Evolutionary conservation across 495 filamentous ascomycete species (phyloP).

Genomic region (Neurospora sp.): DNA sequence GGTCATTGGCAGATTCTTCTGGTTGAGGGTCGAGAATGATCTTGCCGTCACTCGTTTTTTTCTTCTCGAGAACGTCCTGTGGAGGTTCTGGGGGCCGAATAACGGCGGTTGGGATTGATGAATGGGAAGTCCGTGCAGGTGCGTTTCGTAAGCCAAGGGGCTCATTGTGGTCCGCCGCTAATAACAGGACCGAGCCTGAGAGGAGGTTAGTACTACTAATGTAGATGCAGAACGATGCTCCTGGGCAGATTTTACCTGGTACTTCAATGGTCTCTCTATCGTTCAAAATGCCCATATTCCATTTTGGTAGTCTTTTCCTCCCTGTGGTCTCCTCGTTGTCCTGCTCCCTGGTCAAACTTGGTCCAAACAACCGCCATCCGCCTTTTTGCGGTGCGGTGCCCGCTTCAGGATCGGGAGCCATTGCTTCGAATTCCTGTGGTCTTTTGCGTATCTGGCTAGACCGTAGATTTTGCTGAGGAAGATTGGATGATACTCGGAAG

Average conservation of each 20-base stretch:
- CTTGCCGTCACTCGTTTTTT: slow-evolving; percentile 70
- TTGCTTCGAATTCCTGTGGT: background rate
- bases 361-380: slow-evolving; percentile 12
- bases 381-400: background rate
- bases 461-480: background rate
- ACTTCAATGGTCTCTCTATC: slow-evolving; percentile 81
- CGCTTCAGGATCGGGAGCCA: background rate
- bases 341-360: slow-evolving; percentile 1
- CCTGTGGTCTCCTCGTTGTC: background rate
- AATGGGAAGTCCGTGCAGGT: slow-evolving; percentile 64
- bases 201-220: background rate
- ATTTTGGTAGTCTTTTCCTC: slow-evolving; percentile 30
- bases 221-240: background rate
- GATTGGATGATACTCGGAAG: background rate
- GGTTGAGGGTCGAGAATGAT: slow-evolving; percentile 91
- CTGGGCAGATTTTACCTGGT: slow-evolving; percentile 51
- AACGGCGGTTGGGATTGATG: slow-evolving; percentile 57
- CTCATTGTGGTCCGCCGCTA: slow-evolving; percentile 67
- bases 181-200: slow-evolving; percentile 71
- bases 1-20: slow-evolving; percentile 83
- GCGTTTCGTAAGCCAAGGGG: slow-evolving; percentile 70
- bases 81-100: slow-evolving; percentile 16
- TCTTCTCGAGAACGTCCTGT: slow-evolving; percentile 41
- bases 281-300: slow-evolving; percentile 77
- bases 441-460: background rate